Base-by-base conservation (phyloP, 371 early-diverging fungal genomes). In the Phascolomyces articulosus region DNA sequence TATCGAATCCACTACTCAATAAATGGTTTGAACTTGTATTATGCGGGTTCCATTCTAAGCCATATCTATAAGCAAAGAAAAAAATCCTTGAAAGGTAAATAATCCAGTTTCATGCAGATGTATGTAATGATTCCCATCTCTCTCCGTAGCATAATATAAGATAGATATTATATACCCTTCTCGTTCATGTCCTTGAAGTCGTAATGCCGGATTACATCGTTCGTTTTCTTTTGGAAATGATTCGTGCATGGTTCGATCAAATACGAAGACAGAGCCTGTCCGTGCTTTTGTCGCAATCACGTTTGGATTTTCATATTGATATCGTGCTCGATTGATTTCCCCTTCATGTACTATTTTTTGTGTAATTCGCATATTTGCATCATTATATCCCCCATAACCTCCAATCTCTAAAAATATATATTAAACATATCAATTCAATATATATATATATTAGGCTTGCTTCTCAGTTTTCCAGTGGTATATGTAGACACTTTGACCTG, bases 221-320 rank as follows among this genome's bases (percentile, higher is more conserved):
- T 85, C 85, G 67, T 90, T 82, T 40, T 85, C 78, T 44, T 77
- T 79, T 0, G 95, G 92, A 55, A 85, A 80, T 49, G 87, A 86
- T 48, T 92, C 85, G 75, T 96, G 96, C 60, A 90, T 90, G 24
- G 98, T 96, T 57, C 96, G 90, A 78, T 99, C 99, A 84, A 97
- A 99, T 41, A 99, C 83, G 69, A 90, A 93, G 48, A 99, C 93
- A 28, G 96, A 95, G 13, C 96, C 96, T 34, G 80, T 75, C 34
- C 92, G 90, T 26, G 97, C 91, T 72, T 96, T 92, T 7, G 98
- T 98, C 11, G 98, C 99, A 67, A 99, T 95, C 23, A 99, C 83
- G 73, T 96, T 89, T 13, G 93, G 91, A 69, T 98, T 94, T 62
- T 85, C 85, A 56, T 96, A 97, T 91, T 95, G 96, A 74, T 95